Evolutionary conservation across 495 filamentous ascomycete species (phyloP).

Genomic region (Penicillium cinerascens): DNA sequence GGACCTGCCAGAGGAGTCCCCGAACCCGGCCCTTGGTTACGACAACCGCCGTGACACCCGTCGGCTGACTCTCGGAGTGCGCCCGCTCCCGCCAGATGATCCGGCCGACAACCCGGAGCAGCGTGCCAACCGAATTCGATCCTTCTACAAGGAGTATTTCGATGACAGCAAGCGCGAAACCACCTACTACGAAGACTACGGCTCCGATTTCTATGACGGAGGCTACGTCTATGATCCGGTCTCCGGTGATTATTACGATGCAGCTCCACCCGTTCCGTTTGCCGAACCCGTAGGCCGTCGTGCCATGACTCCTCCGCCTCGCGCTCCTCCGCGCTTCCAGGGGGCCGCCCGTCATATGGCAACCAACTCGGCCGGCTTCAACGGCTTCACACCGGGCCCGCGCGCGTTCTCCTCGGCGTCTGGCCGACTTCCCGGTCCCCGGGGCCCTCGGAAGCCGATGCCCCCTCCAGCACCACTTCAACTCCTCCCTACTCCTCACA

Average conservation of each 20-base stretch:
- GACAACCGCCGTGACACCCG: constrained; percentile 57
- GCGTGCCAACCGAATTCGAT: constrained; percentile 92
- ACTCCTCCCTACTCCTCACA: constrained; percentile 79
- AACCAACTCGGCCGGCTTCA: constrained; percentile 45
- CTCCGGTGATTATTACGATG: constrained; percentile 69
- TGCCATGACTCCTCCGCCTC: constrained; percentile 95
- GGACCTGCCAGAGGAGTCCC: constrained; percentile 24
- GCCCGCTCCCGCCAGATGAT: constrained; percentile 87
- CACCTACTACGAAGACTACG: constrained; percentile 67
- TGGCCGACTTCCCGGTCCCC: constrained; percentile 47
- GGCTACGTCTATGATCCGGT: constrained; percentile 68
- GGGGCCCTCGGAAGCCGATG: constrained; percentile 54
- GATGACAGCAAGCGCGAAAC: constrained; percentile 68
- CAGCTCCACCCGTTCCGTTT: constrained; percentile 52
- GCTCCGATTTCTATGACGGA: constrained; percentile 55
- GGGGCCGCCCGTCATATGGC: constrained; percentile 46
- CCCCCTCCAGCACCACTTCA: constrained; percentile 72
- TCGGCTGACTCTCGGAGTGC: constrained; percentile 81
- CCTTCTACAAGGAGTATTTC: constrained; percentile 99
- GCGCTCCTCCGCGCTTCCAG: constrained; percentile 69
- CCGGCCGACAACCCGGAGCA: constrained; percentile 86
- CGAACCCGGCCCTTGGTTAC: constrained; percentile 21
- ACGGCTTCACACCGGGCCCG: constrained; percentile 46
- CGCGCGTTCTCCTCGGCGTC: constrained; percentile 70
- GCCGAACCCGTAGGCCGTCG: constrained; percentile 81